Percentiles rank a stretch among this genome's conserved stretches.
Conservation (phyloP, 2,329 filamentous ascomycete species). For the Colletotrichum eleusines region DNA sequence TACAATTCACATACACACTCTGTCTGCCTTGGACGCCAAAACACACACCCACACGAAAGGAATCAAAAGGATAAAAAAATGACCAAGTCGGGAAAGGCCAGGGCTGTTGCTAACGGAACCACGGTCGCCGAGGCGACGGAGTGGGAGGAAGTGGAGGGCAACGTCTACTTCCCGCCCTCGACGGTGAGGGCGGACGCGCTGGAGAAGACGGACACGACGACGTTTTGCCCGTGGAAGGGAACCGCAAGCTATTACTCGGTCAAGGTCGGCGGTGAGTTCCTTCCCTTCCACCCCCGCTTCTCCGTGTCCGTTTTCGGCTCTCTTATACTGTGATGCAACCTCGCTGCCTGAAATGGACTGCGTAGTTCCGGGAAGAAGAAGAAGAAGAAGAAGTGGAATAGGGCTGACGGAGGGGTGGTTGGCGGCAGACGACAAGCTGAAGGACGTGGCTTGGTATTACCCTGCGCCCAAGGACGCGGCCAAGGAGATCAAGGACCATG, state of each 20-base stretch:
- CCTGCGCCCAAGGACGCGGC: slow-evolving; percentile 61
- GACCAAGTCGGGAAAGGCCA: slow-evolving; percentile 49
- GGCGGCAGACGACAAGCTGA: slow-evolving; percentile 56
- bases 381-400: neutral
- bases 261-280: slow-evolving; percentile 56
- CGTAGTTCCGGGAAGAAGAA: neutral
- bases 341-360: neutral
- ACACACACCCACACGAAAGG: no score
- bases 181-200: slow-evolving; percentile 60
- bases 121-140: slow-evolving; percentile 63
- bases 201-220: slow-evolving; percentile 57
- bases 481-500: slow-evolving; percentile 64
- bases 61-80: slow-evolving; percentile 7
- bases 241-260: slow-evolving; percentile 68
- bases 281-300: neutral
- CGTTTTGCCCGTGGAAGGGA: slow-evolving; percentile 69
- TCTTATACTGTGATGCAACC: no score
- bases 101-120: slow-evolving; percentile 61
- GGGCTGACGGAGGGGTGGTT: slow-evolving; percentile 6
- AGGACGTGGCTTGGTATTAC: slow-evolving; percentile 72
- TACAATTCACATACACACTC: neutral
- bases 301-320: neutral
- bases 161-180: slow-evolving; percentile 66
- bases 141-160: slow-evolving; percentile 69
- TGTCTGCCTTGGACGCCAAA: neutral